These are phyloP conservation scores for Hypoxylon rickii DNA, from an alignment of 495 filamentous ascomycete species.

Conservation along the genomic window DNA sequence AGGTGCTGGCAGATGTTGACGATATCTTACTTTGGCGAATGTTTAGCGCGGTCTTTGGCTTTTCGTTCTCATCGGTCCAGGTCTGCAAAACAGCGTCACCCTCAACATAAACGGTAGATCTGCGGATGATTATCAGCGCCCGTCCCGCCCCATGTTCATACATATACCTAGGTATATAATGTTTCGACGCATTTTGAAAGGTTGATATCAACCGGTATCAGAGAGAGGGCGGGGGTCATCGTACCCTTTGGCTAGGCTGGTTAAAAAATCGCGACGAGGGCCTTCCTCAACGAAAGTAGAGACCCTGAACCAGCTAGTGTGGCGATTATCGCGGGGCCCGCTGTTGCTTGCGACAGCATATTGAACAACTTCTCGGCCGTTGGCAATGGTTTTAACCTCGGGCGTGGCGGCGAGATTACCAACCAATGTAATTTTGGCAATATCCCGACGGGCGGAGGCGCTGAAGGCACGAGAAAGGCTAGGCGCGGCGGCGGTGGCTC, in stretches of 20 bases:
- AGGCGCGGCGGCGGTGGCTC: slow-evolving; percentile 45
- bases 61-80: slow-evolving; percentile 69
- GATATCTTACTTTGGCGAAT: slow-evolving; percentile 72
- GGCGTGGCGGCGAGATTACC: slow-evolving; percentile 74
- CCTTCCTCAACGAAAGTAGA: slow-evolving; percentile 64
- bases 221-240: background rate
- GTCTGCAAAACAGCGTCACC: slow-evolving; percentile 66
- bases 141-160: background rate
- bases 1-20: too few relatives aligned
- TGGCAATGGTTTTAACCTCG: slow-evolving; percentile 67
- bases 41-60: slow-evolving; percentile 58
- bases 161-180: too few relatives aligned
- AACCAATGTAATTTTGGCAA: slow-evolving; percentile 69
- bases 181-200: too few relatives aligned
- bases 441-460: slow-evolving; percentile 58
- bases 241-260: slow-evolving; percentile 78
- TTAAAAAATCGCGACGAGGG: slow-evolving; percentile 65
- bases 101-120: slow-evolving; percentile 70
- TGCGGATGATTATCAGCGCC: background rate
- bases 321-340: slow-evolving; percentile 62
- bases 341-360: slow-evolving; percentile 67
- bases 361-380: slow-evolving; percentile 67
- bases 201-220: too few relatives aligned
- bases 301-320: slow-evolving; percentile 79
- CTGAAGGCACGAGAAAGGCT: slow-evolving; percentile 58